Base-by-base conservation (phyloP, 495 filamentous ascomycete species). In the Trichoderma orchidacearum region DNA sequence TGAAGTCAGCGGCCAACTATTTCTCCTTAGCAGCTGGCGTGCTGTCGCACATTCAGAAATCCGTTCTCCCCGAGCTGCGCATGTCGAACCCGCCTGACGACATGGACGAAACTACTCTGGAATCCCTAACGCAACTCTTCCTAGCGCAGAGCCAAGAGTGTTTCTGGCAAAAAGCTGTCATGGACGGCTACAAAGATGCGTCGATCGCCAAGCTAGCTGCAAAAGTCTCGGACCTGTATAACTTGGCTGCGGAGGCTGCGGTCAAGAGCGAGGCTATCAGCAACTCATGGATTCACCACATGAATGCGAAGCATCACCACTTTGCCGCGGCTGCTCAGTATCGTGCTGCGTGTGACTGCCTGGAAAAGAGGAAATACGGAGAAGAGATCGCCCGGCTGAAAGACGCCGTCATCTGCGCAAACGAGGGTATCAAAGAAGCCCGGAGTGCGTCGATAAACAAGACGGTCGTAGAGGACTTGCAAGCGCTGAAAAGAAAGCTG, bases 141-240 rank as follows among this genome's bases (percentile, higher is more conserved):
- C 76, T 98, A 0, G 93, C 89, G 13, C 91, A 98, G 65, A 90
- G 84, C 32, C 93, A 98, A 62, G 93, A 98, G 68, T 96, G 92
- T 66, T 96, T 92, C 69, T 98, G 93, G 93, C 85, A 92, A 55
- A 97, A 95, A 65, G 93, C 94, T 2, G 93, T 95, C 21, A 92
- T 91, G 75, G 93, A 96, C 65, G 84, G 84, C 11, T 79, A 95
- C 65, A 95, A 94, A 63, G 93, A 98, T 65, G 85, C 80, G 9
- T 86, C 86, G 0, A 95, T 98, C 55, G 87, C 93, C 3, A 90
- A 90, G 65, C 75, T 98, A 3, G 93, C 93, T 12, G 90, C 88
- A 0, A 85, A 92, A 58, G 91, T 97, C 2, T 95, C 88, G 0
- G 93, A 98, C 65, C 82, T 93, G 31, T 98, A 96, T 67, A 86